Evolutionary conservation across 2,329 filamentous ascomycete genomes (phyloP).

Genomic region (Alternaria arbusti): DNA sequence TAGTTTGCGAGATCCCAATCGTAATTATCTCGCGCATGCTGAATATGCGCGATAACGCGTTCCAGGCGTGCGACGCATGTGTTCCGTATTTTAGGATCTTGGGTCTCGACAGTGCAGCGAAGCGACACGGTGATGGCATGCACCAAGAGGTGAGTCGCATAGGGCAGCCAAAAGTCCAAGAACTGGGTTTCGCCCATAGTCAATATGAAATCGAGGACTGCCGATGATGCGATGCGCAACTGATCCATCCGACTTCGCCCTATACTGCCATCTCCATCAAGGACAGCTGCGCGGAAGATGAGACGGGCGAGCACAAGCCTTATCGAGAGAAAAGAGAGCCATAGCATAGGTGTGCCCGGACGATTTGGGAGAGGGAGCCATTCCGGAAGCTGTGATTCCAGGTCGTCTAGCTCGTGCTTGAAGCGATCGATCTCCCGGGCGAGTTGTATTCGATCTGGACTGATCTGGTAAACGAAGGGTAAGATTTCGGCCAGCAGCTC

Average conservation of each 20-base stretch:
- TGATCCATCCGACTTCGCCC: slow-evolving; percentile 50
- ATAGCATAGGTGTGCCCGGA: slow-evolving; percentile 47
- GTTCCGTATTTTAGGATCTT: slow-evolving; percentile 53
- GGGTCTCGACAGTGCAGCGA: slow-evolving; percentile 59
- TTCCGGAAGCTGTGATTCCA: slow-evolving; percentile 44
- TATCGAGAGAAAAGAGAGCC: slow-evolving; percentile 50
- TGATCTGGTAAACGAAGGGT: slow-evolving; percentile 48
- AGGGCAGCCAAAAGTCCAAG: slow-evolving; percentile 59
- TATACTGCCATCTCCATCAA: slow-evolving; percentile 29
- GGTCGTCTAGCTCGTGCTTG: slow-evolving; percentile 42
- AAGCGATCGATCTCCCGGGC: slow-evolving; percentile 39
- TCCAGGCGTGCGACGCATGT: slow-evolving; percentile 57
- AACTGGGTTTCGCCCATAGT: slow-evolving; percentile 56
- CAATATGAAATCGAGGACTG: slow-evolving; percentile 58
- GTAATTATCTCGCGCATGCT: slow-evolving; percentile 56
- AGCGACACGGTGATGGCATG: slow-evolving; percentile 61
- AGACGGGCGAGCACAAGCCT: slow-evolving; percentile 49
- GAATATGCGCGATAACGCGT: slow-evolving; percentile 56
- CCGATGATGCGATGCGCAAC: slow-evolving; percentile 57
- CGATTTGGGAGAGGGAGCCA: slow-evolving; percentile 39
- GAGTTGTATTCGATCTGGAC: slow-evolving; percentile 35
- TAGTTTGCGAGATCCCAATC: slow-evolving; percentile 64
- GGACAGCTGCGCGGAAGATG: slow-evolving; percentile 39
- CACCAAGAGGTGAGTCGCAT: slow-evolving; percentile 60
- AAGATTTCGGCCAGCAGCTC: slow-evolving; percentile 50